phyloP scores from a whole-genome alignment of 1,284 basidiomycete species.

The Cryptococcus amylolentus region DNA sequence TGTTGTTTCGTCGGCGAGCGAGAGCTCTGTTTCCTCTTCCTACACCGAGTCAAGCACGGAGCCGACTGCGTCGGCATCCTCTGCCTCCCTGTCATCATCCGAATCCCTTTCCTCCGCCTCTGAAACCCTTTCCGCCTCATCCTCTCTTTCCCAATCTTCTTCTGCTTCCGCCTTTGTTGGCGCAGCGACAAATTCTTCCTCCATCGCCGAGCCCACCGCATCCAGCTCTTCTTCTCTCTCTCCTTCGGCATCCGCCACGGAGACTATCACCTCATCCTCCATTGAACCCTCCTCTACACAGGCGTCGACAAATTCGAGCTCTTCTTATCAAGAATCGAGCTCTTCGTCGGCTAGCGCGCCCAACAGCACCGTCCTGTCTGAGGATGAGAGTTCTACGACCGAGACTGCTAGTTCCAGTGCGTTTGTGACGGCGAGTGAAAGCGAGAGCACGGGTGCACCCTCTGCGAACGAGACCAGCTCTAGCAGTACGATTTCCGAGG shows the following conservation, averaged over 20 bases:
- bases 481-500: not conserved
- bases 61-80: slow-evolving; percentile 3
- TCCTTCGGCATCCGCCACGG: slow-evolving; percentile 3
- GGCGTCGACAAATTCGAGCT: slow-evolving; percentile 10
- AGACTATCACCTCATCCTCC: not conserved
- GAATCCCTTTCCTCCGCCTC: slow-evolving; percentile 2
- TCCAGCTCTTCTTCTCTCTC: slow-evolving; percentile 10
- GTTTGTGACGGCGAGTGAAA: not conserved
- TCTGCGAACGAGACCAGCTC: slow-evolving; percentile 5
- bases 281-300: slow-evolving; percentile 6
- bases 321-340: slow-evolving; percentile 17
- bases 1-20: not conserved
- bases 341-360: slow-evolving; percentile 14
- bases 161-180: slow-evolving; percentile 1
- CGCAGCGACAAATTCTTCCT: not conserved
- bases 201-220: not conserved
- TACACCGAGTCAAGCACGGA: slow-evolving; percentile 1
- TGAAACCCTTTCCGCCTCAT: slow-evolving; percentile 4
- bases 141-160: slow-evolving; percentile 6
- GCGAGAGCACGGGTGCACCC: slow-evolving; percentile 3
- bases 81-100: not conserved
- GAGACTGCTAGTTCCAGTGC: not conserved
- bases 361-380: not conserved
- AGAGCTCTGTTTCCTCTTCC: slow-evolving; percentile 1
- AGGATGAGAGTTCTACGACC: not conserved